Base-by-base conservation (phyloP, 352 stramenopile species). In the Globisporangium radiosum region DNA sequence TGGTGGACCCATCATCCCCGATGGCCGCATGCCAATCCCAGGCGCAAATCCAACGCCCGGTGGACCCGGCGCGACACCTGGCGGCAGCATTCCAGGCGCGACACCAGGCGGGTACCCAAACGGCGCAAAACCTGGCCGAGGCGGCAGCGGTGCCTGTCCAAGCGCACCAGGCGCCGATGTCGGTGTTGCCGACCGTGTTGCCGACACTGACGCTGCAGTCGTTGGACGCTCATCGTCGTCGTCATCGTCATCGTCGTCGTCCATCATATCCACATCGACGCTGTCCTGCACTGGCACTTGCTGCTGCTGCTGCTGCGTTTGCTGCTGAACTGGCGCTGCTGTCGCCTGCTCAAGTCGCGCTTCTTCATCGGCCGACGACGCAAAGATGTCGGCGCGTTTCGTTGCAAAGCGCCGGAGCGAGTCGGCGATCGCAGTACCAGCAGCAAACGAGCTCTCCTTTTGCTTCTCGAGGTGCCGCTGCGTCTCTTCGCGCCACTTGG, bases 401-500 rank as follows among this genome's bases (percentile, higher is more conserved):
- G 81, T 90, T 14, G 95, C 91, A 57, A 99, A 97, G 33, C 88
- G 66, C 55, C 82, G 83, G 11, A 99, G 81, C 57, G 97, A 99
- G 59, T 91, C 85, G 51, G 96, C 95, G 56, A 99, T 99, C 19
- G 95, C 93, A 10, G 94, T 84, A 4, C 95, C 96, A 42, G 89
- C 90, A 1, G 97, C 96, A 43, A 98, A 97, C 7, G 87, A 92
- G 44, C 82, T 98, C 50, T 98, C 93, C 47, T 98, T 98, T 60
- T 99, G 96, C 69, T 99, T 99, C 37, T 98, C 94, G 45, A 97
- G 67, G 56, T 98, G 97, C 43, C 96, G 86, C 61, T 95, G 87
- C 11, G 85, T 88, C 84, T 99, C 93, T 66, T 99, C 95, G 42
- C 92, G 83, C 95, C 96, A 99, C 65, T 98, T 98, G 2, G 97